Conservation (phyloP, 1,284 basidiomycete species). For the Mrakiaceae sp. region DNA sequence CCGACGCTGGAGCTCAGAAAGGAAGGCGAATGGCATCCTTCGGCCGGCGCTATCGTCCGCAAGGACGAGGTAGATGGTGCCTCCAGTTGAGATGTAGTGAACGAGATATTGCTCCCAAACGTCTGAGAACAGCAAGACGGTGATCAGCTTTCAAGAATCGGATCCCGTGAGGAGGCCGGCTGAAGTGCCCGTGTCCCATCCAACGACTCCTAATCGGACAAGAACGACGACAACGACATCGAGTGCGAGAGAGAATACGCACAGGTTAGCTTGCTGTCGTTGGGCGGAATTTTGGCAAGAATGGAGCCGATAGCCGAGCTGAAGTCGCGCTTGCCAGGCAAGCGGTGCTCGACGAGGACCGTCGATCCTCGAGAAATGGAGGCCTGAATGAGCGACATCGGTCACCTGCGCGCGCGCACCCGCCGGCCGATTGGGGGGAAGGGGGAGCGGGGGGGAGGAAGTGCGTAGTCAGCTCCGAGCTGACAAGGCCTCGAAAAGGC, state of each 20-base stretch:
- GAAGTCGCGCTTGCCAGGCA: not conserved
- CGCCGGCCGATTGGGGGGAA: too few species aligned
- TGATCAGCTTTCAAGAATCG: too few species aligned
- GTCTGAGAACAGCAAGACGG: conserved; percentile 34
- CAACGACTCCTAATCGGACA: too few species aligned
- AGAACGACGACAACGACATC: not conserved
- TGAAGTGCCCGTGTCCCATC: too few species aligned
- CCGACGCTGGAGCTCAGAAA: conserved; percentile 71
- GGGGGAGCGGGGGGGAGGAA: too few species aligned
- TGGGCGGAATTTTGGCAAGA: conserved; percentile 85
- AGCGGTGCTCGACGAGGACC: conserved; percentile 8
- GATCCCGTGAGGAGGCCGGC: too few species aligned
- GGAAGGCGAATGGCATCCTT: conserved; percentile 87
- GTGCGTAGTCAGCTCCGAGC: too few species aligned
- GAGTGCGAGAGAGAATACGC: conserved; percentile 18
- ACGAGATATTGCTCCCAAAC: conserved; percentile 93
- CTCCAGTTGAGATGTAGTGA: conserved; percentile 83
- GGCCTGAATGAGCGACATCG: conserved; percentile 11
- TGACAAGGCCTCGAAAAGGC: too few species aligned
- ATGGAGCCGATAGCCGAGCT: conserved; percentile 73
- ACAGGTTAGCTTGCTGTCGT: conserved; percentile 84
- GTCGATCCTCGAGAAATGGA: conserved; percentile 7
- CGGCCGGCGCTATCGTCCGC: conserved; percentile 81
- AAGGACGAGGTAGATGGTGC: conserved; percentile 82
- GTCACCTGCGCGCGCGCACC: not conserved